A percentile compares a stretch with the other conserved stretches of the same genome.
These are phyloP conservation scores for Posidonia australis DNA, from an alignment of 106 monocot species.

Conservation along the genomic window DNA sequence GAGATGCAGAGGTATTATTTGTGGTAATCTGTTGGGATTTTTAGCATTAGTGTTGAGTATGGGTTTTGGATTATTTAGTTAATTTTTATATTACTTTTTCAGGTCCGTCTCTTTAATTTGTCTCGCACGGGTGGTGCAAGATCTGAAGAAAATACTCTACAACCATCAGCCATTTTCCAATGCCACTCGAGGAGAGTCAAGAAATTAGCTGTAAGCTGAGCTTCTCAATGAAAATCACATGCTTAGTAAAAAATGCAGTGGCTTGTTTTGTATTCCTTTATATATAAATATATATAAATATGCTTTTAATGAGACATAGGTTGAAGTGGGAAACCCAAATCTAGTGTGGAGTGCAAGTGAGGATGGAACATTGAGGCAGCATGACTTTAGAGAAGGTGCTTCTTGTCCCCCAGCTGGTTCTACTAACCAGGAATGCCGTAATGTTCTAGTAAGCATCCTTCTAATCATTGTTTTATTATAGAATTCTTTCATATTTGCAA, in stretches of 20 bases:
- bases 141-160: slow-evolving; percentile 24
- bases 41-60: background rate
- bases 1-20: slow-evolving; percentile 71
- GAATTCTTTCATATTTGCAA: no score
- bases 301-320: slow-evolving; percentile 17
- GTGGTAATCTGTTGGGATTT: background rate
- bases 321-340: slow-evolving; percentile 88
- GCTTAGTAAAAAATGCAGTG: background rate
- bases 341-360: slow-evolving; percentile 98
- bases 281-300: background rate
- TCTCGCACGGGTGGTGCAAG: slow-evolving; percentile 35
- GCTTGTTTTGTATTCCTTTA: no score
- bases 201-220: slow-evolving; percentile 75
- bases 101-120: slow-evolving; percentile 92
- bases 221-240: background rate
- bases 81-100: background rate
- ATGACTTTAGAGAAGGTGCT: slow-evolving; percentile 77
- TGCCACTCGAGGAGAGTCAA: slow-evolving; percentile 91
- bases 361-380: slow-evolving; percentile 93
- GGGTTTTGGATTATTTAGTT: background rate
- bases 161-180: slow-evolving; percentile 52
- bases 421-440: slow-evolving; percentile 69
- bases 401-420: slow-evolving; percentile 64
- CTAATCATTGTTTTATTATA: no score
- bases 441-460: slow-evolving; percentile 67